Conservation (phyloP, 129 eudicot genomes). For the Flaveria bidentis region DNA sequence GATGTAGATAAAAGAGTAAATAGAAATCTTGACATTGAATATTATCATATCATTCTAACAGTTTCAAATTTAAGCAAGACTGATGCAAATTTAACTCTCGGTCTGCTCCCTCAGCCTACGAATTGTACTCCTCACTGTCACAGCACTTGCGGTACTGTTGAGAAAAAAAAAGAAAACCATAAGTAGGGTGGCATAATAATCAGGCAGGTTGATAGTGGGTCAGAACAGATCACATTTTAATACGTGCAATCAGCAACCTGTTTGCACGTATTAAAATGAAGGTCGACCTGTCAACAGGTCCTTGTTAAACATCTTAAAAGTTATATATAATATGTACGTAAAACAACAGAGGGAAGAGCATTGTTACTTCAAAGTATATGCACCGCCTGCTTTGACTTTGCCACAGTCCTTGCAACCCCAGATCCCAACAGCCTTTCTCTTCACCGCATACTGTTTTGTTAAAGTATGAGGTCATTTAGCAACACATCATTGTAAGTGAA, state of each 20-base stretch:
- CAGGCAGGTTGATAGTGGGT: too few relatives aligned
- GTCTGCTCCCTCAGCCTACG: constrained; percentile 92
- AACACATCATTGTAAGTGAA: background rate
- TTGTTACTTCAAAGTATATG: constrained; percentile 59
- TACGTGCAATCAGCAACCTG: too few relatives aligned
- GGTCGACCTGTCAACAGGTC: background rate
- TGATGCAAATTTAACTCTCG: constrained; percentile 49
- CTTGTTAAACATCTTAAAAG: background rate
- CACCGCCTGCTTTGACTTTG: constrained; percentile 53
- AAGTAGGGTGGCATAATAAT: background rate
- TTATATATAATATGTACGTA: background rate
- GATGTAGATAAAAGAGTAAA: constrained; percentile 2
- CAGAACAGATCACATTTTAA: too few relatives aligned
- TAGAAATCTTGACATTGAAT: constrained; percentile 20
- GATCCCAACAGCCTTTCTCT: constrained; percentile 52
- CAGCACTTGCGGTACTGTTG: constrained; percentile 93
- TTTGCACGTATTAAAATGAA: too few relatives aligned
- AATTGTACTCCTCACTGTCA: constrained; percentile 89
- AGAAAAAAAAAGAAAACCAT: background rate
- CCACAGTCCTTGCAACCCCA: constrained; percentile 63
- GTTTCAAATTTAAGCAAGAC: background rate
- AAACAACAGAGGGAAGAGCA: background rate
- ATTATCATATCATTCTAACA: constrained; percentile 15
- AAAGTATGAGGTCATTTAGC: background rate
- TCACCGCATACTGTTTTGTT: constrained; percentile 44